Percentiles rank a stretch among this genome's conserved stretches.
phyloP scores from a whole-genome alignment of 306 rosid species.

The Quercus suber region DNA sequence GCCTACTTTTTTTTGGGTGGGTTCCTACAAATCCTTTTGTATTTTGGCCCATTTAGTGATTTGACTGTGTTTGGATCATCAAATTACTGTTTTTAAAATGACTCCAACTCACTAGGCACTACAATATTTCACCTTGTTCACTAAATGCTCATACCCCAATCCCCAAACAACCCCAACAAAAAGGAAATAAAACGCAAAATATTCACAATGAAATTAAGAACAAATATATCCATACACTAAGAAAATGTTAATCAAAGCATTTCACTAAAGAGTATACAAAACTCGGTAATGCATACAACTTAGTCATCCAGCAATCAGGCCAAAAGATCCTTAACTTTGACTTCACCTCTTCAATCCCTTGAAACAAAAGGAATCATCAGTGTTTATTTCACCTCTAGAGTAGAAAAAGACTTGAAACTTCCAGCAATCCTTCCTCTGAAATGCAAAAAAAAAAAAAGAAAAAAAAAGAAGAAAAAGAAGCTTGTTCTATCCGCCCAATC shows the following conservation, averaged over 20 bases:
- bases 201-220: not conserved
- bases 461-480: rapidly evolving
- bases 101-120: too few relatives aligned
- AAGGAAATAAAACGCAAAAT: not conserved
- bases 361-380: not conserved
- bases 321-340: not conserved
- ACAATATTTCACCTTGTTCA: too few relatives aligned
- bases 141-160: not conserved
- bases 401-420: not conserved
- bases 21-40: too few relatives aligned
- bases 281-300: not conserved
- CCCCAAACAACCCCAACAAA: not conserved
- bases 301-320: not conserved
- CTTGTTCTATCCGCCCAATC: not conserved
- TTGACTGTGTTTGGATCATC: too few relatives aligned
- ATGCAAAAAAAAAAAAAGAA: not conserved
- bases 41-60: too few relatives aligned
- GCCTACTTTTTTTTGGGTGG: too few relatives aligned
- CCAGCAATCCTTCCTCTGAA: not conserved
- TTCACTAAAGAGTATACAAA: not conserved
- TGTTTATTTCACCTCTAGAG: not conserved
- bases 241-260: not conserved
- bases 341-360: not conserved
- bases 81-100: too few relatives aligned
- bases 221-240: not conserved